Conservation (phyloP, 31 red algal species). For the Asparagopsis taxiformis region DNA sequence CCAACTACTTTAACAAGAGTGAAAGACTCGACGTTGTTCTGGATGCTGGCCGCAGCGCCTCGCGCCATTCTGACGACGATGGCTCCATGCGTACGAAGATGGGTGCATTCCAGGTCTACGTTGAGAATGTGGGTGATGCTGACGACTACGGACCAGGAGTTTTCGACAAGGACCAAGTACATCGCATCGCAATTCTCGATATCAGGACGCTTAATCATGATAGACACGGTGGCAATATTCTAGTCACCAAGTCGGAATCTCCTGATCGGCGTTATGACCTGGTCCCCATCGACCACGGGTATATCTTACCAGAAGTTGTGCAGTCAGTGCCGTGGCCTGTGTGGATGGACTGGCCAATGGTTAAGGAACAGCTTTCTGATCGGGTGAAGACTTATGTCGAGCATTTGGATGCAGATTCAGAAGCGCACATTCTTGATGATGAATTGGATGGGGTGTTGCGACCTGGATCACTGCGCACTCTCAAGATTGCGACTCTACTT, state of each 20-base stretch:
- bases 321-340: slow-evolving; percentile 83
- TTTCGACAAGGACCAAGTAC: slow-evolving; percentile 82
- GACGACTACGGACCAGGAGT: slow-evolving; percentile 97
- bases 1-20: slow-evolving; percentile 3
- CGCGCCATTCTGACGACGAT: too few relatives aligned
- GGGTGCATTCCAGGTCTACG: slow-evolving; percentile 94
- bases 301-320: slow-evolving; percentile 80
- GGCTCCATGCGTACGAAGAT: slow-evolving; percentile 85
- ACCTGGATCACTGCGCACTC: slow-evolving; percentile 51
- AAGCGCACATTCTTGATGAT: slow-evolving; percentile 67
- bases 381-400: slow-evolving; percentile 54
- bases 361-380: slow-evolving; percentile 55
- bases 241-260: slow-evolving; percentile 60
- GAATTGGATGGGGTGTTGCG: slow-evolving; percentile 74
- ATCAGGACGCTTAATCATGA: slow-evolving; percentile 92
- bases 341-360: slow-evolving; percentile 98
- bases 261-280: slow-evolving; percentile 53
- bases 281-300: slow-evolving; percentile 95
- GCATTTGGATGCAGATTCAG: slow-evolving; percentile 68
- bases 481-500: slow-evolving; percentile 85
- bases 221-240: slow-evolving; percentile 89
- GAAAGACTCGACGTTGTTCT: too few relatives aligned
- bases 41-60: too few relatives aligned
- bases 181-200: slow-evolving; percentile 90
- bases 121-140: slow-evolving; percentile 89